Evolutionary conservation across 805 yeast species (phyloP), one percentile per base, ranked within the genome.

Genomic region (Yamadazyma endophytica): DNA sequence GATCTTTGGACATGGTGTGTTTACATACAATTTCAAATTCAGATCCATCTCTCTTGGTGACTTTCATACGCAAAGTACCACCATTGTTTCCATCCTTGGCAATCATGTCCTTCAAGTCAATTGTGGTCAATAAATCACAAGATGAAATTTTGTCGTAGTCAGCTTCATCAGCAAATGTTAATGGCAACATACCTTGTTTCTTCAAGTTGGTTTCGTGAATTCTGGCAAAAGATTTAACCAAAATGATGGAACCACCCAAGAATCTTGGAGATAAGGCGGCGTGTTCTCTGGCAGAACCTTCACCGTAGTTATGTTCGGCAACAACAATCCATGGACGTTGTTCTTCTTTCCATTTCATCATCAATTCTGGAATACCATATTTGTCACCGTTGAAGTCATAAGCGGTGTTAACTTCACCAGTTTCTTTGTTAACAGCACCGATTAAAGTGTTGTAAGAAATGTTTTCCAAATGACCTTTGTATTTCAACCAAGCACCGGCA

Each of bases 231-330:
- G 97, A 89, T 63, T 89, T 90, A 48, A 86, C 95, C 40, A 90
- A 67, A 41, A 90, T 82, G 42, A 88, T 76, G 36, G 80, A 64
- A 42, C 98, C 97, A 39, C 97, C 97, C 26, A 92, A 72, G 69
- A 85, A 92, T 62, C 94, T 76, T 35, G 97, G 98, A 20, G 92
- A 86, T 46, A 92, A 70, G 11, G 97, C 97, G 27, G 98, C 98
- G 53, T 90, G 98, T 61, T 90, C 98, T 75, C 98, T 84, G 19
- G 98, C 97, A 29, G 97, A 89, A 50, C 98, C 98, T 69, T 90
- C 98, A 64, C 98, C 98, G 54, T 90, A 92, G 64, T 90, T 90
- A 57, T 92, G 96, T 60, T 92, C 98, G 33, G 97, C 97, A 43
- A 92, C 82, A 26, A 92, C 97, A 44, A 79, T 73, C 98, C 98